Base-by-base conservation (phyloP, 202 grass and related monocot genomes). In the Saccharum hybrid region DNA sequence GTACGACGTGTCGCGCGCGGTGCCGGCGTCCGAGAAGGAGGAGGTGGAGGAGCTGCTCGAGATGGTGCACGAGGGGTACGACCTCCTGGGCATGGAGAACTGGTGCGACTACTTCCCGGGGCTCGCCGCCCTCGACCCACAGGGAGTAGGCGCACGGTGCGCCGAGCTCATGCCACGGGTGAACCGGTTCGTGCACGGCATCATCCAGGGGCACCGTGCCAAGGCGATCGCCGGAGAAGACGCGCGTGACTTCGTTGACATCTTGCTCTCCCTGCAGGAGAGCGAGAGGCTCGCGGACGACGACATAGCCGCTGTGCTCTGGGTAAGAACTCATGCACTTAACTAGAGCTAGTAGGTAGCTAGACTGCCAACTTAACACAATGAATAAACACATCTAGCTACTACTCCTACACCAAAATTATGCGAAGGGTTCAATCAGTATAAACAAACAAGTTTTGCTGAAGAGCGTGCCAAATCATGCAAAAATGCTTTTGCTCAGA, bases 51-150 rank as follows among this genome's bases (percentile, higher is more conserved):
- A 89, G 82, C 81, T 97, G 39, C 62, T 90, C 13, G 75, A 51
- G 56, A 92, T 97, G 91, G 94, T 97, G 15, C 83, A 94, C 8
- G 81, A 97, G 76, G 94, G 94, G 63, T 97, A 97, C 77, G 84
- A 94, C 57, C 74, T 97, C 31, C 81, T 97, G 1, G 92, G 83
- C 3, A 90, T 83, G 94, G 86, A 88, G 82, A 97, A 97, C 83
- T 90, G 90, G 92, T 92, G 83, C 51, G 92, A 97, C 83, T 88
- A 97, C 81, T 94, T 97, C 49, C 88, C 87, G 7, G 71, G 85
- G 28, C 89, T 94, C 7, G 90, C 90, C 11, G 69, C 45, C 8
- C 15, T 96, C 28, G 93, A 96, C 86, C 78, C 89, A 13, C 93
- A 96, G 73, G 61, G 78, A 26, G 74, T 96, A 37, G 87, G 85